Percentiles rank a stretch among this genome's conserved stretches.
Conservation (phyloP, 805 yeast genomes). For the Zygosaccharomyces pseudorouxii region DNA sequence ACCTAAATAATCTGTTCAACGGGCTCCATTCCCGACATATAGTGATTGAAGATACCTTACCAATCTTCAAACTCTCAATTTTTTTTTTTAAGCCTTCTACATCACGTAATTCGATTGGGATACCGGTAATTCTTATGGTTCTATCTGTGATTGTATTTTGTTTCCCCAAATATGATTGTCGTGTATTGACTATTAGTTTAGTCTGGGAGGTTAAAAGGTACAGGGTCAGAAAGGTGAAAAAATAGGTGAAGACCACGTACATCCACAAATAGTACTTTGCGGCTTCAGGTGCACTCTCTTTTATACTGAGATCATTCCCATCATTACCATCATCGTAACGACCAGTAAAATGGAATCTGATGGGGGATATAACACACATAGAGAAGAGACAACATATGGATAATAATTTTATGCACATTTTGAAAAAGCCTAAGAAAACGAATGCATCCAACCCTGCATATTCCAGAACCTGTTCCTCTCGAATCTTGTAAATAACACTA, state of each 20-base stretch:
- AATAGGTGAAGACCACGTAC: constrained; percentile 80
- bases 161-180: constrained; percentile 77
- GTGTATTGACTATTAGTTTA: constrained; percentile 61
- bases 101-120: constrained; percentile 74
- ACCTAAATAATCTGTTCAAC: constrained; percentile 59
- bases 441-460: constrained; percentile 93
- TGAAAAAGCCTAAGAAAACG: constrained; percentile 86
- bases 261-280: constrained; percentile 66
- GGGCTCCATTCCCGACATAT: constrained; percentile 85
- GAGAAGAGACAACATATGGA: constrained; percentile 65
- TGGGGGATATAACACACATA: constrained; percentile 72
- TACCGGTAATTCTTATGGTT: constrained; percentile 82
- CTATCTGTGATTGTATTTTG: constrained; percentile 89
- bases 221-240: constrained; percentile 68
- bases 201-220: constrained; percentile 65
- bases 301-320: constrained; percentile 26
- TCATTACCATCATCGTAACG: constrained; percentile 59
- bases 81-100: constrained; percentile 67
- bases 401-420: constrained; percentile 73
- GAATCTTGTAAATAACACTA: constrained; percentile 54
- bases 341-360: constrained; percentile 80
- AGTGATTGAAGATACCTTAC: constrained; percentile 69
- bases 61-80: constrained; percentile 73
- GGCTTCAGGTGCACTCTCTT: constrained; percentile 36
- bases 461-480: constrained; percentile 74